A percentile compares a stretch with the other conserved stretches of the same genome.
Conservation (phyloP, 169 alveolate species). For the Plasmodium inui region DNA sequence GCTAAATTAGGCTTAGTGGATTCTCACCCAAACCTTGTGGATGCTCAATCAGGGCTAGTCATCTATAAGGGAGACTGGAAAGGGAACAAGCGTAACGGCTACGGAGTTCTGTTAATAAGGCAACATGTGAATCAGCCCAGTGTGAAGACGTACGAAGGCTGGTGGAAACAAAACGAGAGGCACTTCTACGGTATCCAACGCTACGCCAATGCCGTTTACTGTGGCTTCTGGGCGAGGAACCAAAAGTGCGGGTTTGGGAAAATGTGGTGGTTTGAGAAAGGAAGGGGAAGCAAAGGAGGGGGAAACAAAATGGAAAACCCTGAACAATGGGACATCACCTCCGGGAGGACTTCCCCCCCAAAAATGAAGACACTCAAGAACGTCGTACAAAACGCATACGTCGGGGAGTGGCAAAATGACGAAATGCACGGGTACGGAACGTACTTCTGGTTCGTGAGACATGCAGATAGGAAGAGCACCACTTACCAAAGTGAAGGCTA, state of each 20-base stretch:
- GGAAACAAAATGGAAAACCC: not conserved
- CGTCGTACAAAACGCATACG: not conserved
- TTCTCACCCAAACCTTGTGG: no score
- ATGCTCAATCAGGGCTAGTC: not conserved
- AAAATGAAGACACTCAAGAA: not conserved
- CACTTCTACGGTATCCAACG: conserved; percentile 54
- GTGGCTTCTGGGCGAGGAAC: conserved; percentile 44
- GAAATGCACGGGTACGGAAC: conserved; percentile 27
- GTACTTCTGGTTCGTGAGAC: conserved; percentile 18
- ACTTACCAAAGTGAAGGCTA: conserved; percentile 1
- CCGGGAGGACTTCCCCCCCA: not conserved
- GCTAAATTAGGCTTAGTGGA: not conserved
- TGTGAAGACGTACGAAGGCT: conserved; percentile 27
- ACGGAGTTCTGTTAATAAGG: conserved; percentile 13
- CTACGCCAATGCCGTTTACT: conserved; percentile 14
- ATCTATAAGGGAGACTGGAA: conserved; percentile 30
- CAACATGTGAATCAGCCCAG: not conserved
- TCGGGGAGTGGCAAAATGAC: conserved; percentile 58
- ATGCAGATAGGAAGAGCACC: not conserved
- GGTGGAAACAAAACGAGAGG: conserved; percentile 24
- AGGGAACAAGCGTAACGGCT: conserved; percentile 39
- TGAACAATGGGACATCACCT: not conserved
- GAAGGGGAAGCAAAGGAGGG: not conserved
- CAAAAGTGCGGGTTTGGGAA: conserved; percentile 42
- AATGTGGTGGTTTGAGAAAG: conserved; percentile 13